These are phyloP conservation scores for Macrotyloma uniflorum DNA, from an alignment of 306 rosid species.

Conservation along the genomic window DNA sequence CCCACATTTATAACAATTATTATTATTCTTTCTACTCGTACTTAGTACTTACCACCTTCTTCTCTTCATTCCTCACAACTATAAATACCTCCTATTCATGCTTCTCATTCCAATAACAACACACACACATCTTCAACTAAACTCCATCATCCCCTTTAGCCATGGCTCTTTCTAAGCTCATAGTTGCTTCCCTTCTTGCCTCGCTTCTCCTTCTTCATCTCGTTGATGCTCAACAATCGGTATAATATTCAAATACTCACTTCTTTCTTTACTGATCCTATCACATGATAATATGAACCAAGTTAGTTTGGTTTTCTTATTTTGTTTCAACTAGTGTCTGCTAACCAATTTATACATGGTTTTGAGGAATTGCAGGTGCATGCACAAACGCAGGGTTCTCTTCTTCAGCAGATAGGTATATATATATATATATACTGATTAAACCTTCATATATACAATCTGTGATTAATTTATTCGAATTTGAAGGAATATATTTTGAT, in stretches of 20 bases:
- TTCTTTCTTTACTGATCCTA: background rate
- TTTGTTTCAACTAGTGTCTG: background rate
- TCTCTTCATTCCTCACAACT: slow-evolving; percentile 20
- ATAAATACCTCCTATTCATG: slow-evolving; percentile 53
- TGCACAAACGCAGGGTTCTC: slow-evolving; percentile 38
- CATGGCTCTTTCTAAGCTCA: slow-evolving; percentile 62
- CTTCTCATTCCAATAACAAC: slow-evolving; percentile 32
- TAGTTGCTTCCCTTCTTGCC: slow-evolving; percentile 50
- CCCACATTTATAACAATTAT: background rate
- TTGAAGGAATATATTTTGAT: background rate
- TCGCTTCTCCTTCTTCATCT: slow-evolving; percentile 49
- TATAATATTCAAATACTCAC: background rate
- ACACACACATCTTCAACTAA: background rate
- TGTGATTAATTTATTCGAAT: too few species aligned
- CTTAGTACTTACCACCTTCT: background rate
- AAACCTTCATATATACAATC: background rate
- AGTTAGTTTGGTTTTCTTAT: background rate
- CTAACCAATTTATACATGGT: background rate
- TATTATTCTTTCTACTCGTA: background rate
- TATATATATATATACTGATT: background rate
- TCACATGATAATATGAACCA: too few species aligned
- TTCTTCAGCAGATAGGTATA: slow-evolving; percentile 39
- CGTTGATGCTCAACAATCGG: slow-evolving; percentile 44
- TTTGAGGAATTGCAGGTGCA: slow-evolving; percentile 35
- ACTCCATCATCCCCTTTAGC: background rate